Conservation (phyloP, 192 early-diverging fungal species). For the Tieghemiomyces parasiticus region DNA sequence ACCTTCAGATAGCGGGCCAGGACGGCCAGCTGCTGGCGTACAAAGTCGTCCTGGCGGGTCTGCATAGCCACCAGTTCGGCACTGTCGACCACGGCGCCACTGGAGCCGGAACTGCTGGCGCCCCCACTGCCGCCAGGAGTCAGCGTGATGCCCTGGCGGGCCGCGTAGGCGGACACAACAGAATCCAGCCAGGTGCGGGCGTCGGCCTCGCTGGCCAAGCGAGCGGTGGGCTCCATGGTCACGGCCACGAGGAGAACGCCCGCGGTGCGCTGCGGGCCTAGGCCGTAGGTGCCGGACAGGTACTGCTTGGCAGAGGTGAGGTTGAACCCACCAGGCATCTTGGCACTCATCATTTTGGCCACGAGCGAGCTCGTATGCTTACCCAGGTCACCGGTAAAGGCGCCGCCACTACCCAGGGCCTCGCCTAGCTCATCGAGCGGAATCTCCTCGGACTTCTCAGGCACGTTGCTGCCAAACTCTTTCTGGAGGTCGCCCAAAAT, state of each 20-base stretch:
- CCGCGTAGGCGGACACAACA: slow-evolving; percentile 53
- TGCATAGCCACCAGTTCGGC: slow-evolving; percentile 72
- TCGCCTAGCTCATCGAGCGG: slow-evolving; percentile 68
- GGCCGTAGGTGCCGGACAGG: slow-evolving; percentile 50
- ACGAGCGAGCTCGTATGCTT: slow-evolving; percentile 63
- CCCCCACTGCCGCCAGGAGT: slow-evolving; percentile 27
- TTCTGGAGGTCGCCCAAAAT: slow-evolving; percentile 88
- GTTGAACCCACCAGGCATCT: slow-evolving; percentile 90
- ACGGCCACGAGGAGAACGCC: slow-evolving; percentile 61
- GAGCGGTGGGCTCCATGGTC: slow-evolving; percentile 66
- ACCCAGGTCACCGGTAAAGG: slow-evolving; percentile 57
- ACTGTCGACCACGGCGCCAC: slow-evolving; percentile 63
- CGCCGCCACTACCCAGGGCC: slow-evolving; percentile 38
- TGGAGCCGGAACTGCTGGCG: slow-evolving; percentile 36
- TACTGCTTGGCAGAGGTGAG: slow-evolving; percentile 61
- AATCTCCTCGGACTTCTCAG: slow-evolving; percentile 86
- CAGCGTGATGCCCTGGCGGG: slow-evolving; percentile 49
- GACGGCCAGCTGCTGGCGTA: slow-evolving; percentile 60
- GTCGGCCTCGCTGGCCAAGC: slow-evolving; percentile 54
- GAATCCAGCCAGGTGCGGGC: slow-evolving; percentile 68
- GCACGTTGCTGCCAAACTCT: slow-evolving; percentile 69
- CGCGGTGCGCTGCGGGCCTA: slow-evolving; percentile 59
- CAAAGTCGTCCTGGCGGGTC: slow-evolving; percentile 48
- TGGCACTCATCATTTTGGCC: slow-evolving; percentile 64
- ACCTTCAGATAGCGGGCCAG: slow-evolving; percentile 63